Base-by-base conservation (phyloP, 805 yeast species). In the Zygosaccharomyces kombuchaensis region DNA sequence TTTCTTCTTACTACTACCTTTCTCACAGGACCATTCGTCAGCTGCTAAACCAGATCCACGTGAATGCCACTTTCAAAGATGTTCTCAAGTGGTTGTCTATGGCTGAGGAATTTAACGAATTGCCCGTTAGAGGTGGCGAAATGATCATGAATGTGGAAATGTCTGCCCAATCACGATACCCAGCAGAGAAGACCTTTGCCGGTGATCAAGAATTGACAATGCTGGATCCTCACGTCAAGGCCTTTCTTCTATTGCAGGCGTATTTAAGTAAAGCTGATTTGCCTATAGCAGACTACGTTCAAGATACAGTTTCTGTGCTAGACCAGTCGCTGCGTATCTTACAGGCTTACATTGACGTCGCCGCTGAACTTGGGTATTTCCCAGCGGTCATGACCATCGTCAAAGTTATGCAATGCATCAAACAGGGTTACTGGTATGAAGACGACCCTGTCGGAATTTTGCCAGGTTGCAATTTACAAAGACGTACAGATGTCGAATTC, bases 231-330 rank as follows among this genome's bases (percentile, higher is more conserved):
- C 77, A 76, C 19, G 77, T 83, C 56, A 90, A 90, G 58, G 79
- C 91, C 0, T 88, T 88, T 58, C 69, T 90, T 32, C 65, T 91
- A 34, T 57, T 90, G 12, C 96, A 91, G 65, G 90, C 95, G 0
- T 91, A 91, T 59, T 74, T 91, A 42, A 80, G 88, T 7, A 72
- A 96, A 43, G 58, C 83, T 5, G 93, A 87, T 48, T 70, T 93
- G 39, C 99, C 98, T 1, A 87, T 93, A 58, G 95, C 96, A 0
- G 99, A 93, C 71, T 93, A 93, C 62, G 74, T 84, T 8, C 98
- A 91, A 61, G 99, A 93, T 65, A 89, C 96, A 0, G 80, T 89
- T 10, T 82, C 97, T 0, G 96, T 93, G 8, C 70, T 93, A 46
- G 99, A 95, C 60, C 99, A 93, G 68, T 81, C 95, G 6, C 71